Percentiles rank a stretch among this genome's conserved stretches.
These are phyloP conservation scores for Ambispora gerdemannii DNA, from an alignment of 192 early-diverging fungal species.

Conservation along the genomic window DNA sequence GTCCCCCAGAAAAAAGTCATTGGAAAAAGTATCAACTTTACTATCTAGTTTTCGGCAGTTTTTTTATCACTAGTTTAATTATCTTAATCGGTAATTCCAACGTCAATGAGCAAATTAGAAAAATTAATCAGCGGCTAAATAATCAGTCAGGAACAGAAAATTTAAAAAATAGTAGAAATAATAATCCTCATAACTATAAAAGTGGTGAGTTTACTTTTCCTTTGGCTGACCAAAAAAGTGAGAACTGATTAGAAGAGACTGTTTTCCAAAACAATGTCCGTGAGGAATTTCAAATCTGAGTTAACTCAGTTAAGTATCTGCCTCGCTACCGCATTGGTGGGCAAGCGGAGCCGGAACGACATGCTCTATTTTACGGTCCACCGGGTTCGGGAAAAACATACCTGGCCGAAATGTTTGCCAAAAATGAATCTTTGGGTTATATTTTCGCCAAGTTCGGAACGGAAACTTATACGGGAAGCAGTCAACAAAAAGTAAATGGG, in stretches of 20 bases:
- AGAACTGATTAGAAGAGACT: not conserved
- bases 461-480: not conserved
- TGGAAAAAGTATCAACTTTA: conserved; percentile 11
- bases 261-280: not conserved
- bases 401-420: not conserved
- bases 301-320: not conserved
- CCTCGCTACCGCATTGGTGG: not conserved
- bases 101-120: not conserved
- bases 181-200: too few species aligned
- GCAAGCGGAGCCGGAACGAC: not conserved
- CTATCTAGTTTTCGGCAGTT: conserved; percentile 8
- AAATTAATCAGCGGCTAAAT: not conserved
- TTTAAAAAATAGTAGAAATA: too few species aligned
- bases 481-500: not conserved
- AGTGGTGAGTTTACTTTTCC: too few species aligned
- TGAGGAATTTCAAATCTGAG: not conserved
- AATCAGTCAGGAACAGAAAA: too few species aligned
- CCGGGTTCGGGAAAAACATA: not conserved
- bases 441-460: not conserved
- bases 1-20: not conserved
- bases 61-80: not conserved
- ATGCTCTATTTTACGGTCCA: conserved; percentile 2
- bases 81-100: not conserved
- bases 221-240: not conserved
- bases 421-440: not conserved